Conservation (phyloP, 1,284 basidiomycete species). For the Ganoderma multipileum region DNA sequence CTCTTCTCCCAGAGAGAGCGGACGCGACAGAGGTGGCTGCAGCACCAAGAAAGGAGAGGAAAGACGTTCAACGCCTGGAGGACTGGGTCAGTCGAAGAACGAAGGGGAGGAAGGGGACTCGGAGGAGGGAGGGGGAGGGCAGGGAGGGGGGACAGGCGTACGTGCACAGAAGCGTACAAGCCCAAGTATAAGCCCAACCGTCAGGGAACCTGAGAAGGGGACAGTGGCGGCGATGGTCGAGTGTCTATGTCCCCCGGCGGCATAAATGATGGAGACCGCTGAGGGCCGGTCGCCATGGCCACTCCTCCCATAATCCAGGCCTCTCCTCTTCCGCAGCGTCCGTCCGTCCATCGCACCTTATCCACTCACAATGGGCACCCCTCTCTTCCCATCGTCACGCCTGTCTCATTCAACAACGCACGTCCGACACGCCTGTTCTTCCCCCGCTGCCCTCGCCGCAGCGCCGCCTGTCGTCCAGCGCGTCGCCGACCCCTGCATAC, state of each 20-base stretch:
- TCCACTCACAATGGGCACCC: neutral
- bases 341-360: slow-evolving; percentile 1
- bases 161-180: slow-evolving; percentile 19
- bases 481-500: slow-evolving; percentile 2
- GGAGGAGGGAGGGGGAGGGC: slow-evolving; percentile 20
- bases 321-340: slow-evolving; percentile 14
- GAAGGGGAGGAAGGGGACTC: slow-evolving; percentile 36
- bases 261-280: slow-evolving; percentile 32
- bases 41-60: slow-evolving; percentile 41
- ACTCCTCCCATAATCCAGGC: slow-evolving; percentile 22
- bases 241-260: slow-evolving; percentile 10
- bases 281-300: slow-evolving; percentile 37
- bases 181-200: slow-evolving; percentile 31
- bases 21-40: slow-evolving; percentile 43
- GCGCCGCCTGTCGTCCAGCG: neutral
- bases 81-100: slow-evolving; percentile 43
- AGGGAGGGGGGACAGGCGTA: slow-evolving; percentile 23
- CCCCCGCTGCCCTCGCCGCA: neutral
- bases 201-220: slow-evolving; percentile 8
- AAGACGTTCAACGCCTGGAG: slow-evolving; percentile 68
- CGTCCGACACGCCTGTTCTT: slow-evolving; percentile 4
- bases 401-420: neutral
- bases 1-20: slow-evolving; percentile 46
- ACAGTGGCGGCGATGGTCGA: slow-evolving; percentile 9
- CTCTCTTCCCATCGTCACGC: slow-evolving; percentile 5